Conservation (phyloP, 495 filamentous ascomycete species). For the Hypoxylon fragiforme region DNA sequence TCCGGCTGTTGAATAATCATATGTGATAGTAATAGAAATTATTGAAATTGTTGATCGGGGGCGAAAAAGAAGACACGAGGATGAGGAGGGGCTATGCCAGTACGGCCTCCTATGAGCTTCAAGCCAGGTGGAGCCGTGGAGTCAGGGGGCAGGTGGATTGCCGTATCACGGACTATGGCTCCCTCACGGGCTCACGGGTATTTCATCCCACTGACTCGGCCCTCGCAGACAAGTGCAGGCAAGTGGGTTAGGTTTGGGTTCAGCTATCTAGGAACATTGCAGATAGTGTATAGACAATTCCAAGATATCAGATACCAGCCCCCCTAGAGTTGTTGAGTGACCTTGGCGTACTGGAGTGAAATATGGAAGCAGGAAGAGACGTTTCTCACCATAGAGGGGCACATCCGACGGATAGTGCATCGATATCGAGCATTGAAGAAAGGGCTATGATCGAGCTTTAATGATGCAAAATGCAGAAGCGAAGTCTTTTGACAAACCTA, state of each 20-base stretch:
- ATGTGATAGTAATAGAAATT: conserved; percentile 5
- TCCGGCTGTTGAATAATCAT: conserved; percentile 1
- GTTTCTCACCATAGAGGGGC: conserved; percentile 56
- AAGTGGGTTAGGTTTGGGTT: background rate
- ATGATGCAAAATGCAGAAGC: conserved; percentile 57
- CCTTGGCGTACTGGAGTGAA: conserved; percentile 48
- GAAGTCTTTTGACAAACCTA: conserved; percentile 58
- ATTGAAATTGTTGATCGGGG: conserved; percentile 9
- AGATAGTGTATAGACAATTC: background rate
- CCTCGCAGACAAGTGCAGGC: conserved; percentile 5
- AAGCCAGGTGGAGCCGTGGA: conserved; percentile 42
- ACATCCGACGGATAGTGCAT: conserved; percentile 38
- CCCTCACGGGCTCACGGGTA: conserved; percentile 3
- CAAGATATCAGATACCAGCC: background rate
- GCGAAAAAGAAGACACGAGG: conserved; percentile 6
- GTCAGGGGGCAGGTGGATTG: conserved; percentile 43
- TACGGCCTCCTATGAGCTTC: conserved; percentile 40
- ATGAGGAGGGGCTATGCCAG: conserved; percentile 14
- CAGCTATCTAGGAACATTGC: too few relatives aligned
- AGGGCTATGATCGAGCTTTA: too few relatives aligned
- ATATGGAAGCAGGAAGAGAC: conserved; percentile 61
- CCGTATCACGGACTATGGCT: conserved; percentile 52
- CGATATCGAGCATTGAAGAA: too few relatives aligned
- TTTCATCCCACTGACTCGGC: conserved; percentile 10
- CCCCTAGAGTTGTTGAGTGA: background rate